Conservation (phyloP, 2,329 filamentous ascomycete species). For the Lasiodiplodia theobromae region DNA sequence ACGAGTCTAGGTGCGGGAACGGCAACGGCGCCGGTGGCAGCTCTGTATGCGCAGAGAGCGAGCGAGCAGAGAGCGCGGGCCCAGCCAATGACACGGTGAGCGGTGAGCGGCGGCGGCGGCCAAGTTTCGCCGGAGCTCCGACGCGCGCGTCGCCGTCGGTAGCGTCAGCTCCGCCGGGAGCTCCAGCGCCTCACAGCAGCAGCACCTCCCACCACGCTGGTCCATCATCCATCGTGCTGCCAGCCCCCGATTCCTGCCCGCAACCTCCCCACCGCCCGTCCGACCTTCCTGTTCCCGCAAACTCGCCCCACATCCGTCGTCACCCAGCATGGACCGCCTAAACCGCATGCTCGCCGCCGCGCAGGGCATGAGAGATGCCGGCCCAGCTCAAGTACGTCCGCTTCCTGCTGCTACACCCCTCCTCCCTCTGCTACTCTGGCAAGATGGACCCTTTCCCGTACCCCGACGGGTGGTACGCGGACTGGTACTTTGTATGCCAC, state of each 20-base stretch:
- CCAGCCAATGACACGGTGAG: slow-evolving; percentile 1
- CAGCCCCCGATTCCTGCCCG: slow-evolving; percentile 16
- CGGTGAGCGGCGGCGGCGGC: slow-evolving; percentile 18
- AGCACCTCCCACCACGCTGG: slow-evolving; percentile 12
- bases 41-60: slow-evolving; percentile 6
- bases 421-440: slow-evolving; percentile 17
- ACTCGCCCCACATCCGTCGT: slow-evolving; percentile 18
- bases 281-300: slow-evolving; percentile 23
- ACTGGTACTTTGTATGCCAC: slow-evolving; percentile 29
- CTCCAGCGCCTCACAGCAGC: slow-evolving; percentile 23
- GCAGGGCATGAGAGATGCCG: slow-evolving; percentile 68
- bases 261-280: slow-evolving; percentile 10
- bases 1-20: not conserved
- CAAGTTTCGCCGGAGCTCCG: slow-evolving; percentile 20
- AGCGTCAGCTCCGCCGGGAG: slow-evolving; percentile 22
- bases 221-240: slow-evolving; percentile 10
- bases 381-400: slow-evolving; percentile 67
- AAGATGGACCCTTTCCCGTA: slow-evolving; percentile 30
- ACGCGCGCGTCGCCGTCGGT: slow-evolving; percentile 2
- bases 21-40: not conserved
- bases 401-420: slow-evolving; percentile 28
- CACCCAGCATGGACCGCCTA: slow-evolving; percentile 79
- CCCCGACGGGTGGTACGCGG: slow-evolving; percentile 28
- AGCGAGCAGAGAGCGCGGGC: slow-evolving; percentile 10
- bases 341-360: slow-evolving; percentile 84